Evolutionary conservation across 345 rosid species (phyloP), one percentile per base, ranked within the genome.

Genomic region (Stellera chamaejasme): DNA sequence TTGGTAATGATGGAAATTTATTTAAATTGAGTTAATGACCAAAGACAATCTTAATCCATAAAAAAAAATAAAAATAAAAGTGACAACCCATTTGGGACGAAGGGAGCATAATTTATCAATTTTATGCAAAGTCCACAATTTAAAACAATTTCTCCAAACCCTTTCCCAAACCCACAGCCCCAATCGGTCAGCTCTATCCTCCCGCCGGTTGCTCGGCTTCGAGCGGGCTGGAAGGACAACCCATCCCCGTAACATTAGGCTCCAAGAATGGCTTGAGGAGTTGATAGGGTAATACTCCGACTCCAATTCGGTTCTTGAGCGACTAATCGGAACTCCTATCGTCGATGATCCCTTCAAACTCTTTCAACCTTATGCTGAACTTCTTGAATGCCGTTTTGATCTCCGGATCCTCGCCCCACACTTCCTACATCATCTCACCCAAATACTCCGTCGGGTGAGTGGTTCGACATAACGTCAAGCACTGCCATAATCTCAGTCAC

Each of bases 401-500:
- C 0, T 16, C 5, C 2, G 69, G 62, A 41, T 77, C 68, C 26
- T 56, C 72, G 1, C n/a, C 45, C 79, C 82, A 80, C 0, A 72
- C 45, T 6, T 65, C 45, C 41, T 77, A 76, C 25, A 56, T 28
- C 16, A 47, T 16, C 26, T 74, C 52, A 3, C 85, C 85, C 0
- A 80, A 10, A 58, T 80, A 77, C 56, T 75, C 85, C 85, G 27
- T 80, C 82, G 0, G 75, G 72, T 2, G 80, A 75, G 68, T 75
- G 82, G n/a, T 16, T 67, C 0, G 85, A 77, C 19, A 74, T 36
- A 46, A 74, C 69, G 48, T 72, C 75, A 16, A 74, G 45, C 27
- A 80, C 25, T 6, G 75, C 74, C 79, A 74, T 74, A 27, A 72
- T 75, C 50, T 46, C 66, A 0, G 78, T 61, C 8, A 85, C 85